These are phyloP conservation scores for Hamigera avellanea DNA, from an alignment of 495 filamentous ascomycete species.

Conservation along the genomic window DNA sequence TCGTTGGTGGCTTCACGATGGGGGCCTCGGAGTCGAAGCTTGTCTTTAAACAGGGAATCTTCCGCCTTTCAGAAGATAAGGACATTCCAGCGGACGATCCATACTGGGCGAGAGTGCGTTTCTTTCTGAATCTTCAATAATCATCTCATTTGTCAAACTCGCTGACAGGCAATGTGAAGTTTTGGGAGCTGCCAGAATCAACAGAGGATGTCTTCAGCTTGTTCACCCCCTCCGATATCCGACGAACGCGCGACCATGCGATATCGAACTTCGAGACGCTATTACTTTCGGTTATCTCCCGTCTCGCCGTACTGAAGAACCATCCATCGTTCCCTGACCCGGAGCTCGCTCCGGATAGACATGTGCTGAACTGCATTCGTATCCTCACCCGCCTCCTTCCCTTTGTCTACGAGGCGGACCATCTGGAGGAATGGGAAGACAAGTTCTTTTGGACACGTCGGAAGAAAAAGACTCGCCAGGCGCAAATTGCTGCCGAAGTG, in stretches of 20 bases:
- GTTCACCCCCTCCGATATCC: conserved; percentile 88
- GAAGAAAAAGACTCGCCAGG: conserved; percentile 44
- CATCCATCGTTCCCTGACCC: conserved; percentile 84
- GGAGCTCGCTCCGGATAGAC: conserved; percentile 77
- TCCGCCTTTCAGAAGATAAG: conserved; percentile 83
- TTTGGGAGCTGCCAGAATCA: conserved; percentile 96
- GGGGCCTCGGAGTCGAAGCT: conserved; percentile 99
- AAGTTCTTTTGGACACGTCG: conserved; percentile 83
- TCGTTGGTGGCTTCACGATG: conserved; percentile 43
- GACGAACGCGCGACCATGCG: conserved; percentile 76
- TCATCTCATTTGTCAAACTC: conserved; percentile 3
- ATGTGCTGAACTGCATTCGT: conserved; percentile 89
- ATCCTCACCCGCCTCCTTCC: conserved; percentile 86
- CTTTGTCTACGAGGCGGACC: conserved; percentile 85
- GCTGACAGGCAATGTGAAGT: conserved; percentile 39
- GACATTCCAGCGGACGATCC: conserved; percentile 79
- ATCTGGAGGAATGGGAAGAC: conserved; percentile 78
- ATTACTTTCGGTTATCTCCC: conserved; percentile 67
- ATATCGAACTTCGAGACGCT: conserved; percentile 88
- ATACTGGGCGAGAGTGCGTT: conserved; percentile 78
- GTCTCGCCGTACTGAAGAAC: conserved; percentile 70
- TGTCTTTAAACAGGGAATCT: conserved; percentile 98
- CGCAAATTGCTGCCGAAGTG: conserved; percentile 53
- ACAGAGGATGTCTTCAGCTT: conserved; percentile 94
- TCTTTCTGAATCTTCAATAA: neutral